Evolutionary conservation across 148 eudicot genomes (phyloP).

Genomic region (Gaultheria prostrata): DNA sequence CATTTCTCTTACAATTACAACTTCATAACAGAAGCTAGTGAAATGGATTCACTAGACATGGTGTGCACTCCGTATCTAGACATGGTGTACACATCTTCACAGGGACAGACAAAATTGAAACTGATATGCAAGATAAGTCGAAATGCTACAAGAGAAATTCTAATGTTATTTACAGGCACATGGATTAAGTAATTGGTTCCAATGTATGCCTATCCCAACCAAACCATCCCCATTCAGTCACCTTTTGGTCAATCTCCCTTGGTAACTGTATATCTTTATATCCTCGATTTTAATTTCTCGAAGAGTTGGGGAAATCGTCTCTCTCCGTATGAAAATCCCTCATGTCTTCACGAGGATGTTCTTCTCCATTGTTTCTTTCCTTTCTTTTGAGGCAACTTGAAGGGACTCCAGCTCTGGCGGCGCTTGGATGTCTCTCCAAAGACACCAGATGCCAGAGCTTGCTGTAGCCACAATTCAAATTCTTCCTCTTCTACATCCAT

Average conservation of each 20-base stretch:
- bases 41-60: not conserved
- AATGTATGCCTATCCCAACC: not conserved
- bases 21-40: not conserved
- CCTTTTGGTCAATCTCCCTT: not conserved
- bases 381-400: slow-evolving; percentile 69
- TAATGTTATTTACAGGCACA: slow-evolving; percentile 24
- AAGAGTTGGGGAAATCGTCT: not conserved
- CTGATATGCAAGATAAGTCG: not conserved
- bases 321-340: not conserved
- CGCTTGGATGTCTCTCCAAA: slow-evolving; percentile 87
- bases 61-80: not conserved
- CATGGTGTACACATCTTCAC: not conserved
- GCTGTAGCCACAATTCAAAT: slow-evolving; percentile 90
- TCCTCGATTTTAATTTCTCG: not conserved
- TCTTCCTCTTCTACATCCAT: slow-evolving; percentile 79
- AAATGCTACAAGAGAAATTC: not conserved
- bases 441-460: slow-evolving; percentile 91
- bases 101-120: not conserved
- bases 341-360: slow-evolving; percentile 39
- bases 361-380: slow-evolving; percentile 77
- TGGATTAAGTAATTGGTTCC: not conserved
- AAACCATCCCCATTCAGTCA: not conserved
- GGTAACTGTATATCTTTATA: slow-evolving; percentile 1
- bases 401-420: slow-evolving; percentile 95
- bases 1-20: not conserved